Percentiles rank a stretch among this genome's conserved stretches.
Conservation (phyloP, 192 early-diverging fungal genomes). For the Backusella tarrabulga region DNA sequence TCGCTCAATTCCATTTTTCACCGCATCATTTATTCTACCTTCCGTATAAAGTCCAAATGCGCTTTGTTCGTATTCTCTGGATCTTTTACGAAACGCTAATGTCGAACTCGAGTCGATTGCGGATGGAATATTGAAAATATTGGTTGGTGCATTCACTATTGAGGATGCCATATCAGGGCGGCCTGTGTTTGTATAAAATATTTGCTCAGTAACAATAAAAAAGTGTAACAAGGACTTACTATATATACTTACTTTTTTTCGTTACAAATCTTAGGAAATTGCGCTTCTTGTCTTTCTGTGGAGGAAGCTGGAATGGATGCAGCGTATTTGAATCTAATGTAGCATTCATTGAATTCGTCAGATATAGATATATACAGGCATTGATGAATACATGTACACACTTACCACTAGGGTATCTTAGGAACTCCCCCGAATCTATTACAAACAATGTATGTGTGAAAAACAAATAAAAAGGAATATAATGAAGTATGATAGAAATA, state of each 20-base stretch:
- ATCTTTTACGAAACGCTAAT: conserved; percentile 12
- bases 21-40: not conserved
- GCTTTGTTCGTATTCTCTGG: conserved; percentile 17
- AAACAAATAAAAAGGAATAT: not conserved
- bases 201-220: not conserved
- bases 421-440: not conserved
- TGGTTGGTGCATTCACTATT: not conserved
- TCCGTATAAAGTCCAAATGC: not conserved
- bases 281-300: conserved; percentile 23
- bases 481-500: no score
- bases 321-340: not conserved
- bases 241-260: conserved; percentile 28
- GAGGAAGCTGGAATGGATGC: conserved; percentile 7
- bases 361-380: not conserved
- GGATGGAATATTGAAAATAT: not conserved
- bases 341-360: not conserved
- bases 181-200: conserved; percentile 5
- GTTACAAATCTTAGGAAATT: conserved; percentile 24
- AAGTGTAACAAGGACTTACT: not conserved
- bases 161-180: conserved; percentile 18
- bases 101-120: not conserved
- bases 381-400: not conserved
- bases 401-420: not conserved
- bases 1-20: not conserved
- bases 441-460: not conserved